Evolutionary conservation across 2,329 filamentous ascomycete species (phyloP).

Genomic region (Cladosporium austrohemisphaericum): DNA sequence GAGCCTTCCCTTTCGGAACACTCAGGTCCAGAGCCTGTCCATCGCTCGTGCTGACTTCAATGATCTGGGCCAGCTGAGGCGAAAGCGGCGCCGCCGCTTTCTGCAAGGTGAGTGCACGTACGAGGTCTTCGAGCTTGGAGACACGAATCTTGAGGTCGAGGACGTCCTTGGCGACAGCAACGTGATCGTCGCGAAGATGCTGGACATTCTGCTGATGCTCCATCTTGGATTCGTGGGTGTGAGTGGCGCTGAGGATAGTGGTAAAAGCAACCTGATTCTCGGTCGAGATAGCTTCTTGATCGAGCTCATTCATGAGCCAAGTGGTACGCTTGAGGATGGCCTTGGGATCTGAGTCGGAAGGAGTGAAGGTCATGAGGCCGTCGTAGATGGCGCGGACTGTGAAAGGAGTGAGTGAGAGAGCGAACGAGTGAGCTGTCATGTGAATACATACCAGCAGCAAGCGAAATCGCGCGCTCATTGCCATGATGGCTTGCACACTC

Average conservation of each 20-base stretch:
- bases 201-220: neutral
- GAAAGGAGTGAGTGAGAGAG: too few relatives aligned
- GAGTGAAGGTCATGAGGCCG: neutral
- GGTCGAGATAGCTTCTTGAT: slow-evolving; percentile 1
- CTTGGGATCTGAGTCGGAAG: neutral
- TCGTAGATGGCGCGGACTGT: neutral
- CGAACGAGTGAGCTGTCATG: too few relatives aligned
- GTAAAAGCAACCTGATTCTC: slow-evolving; percentile 10
- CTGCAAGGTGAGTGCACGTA: slow-evolving; percentile 23
- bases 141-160: slow-evolving; percentile 15
- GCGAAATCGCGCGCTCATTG: slow-evolving; percentile 3
- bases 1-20: slow-evolving; percentile 22
- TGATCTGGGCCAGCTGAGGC: slow-evolving; percentile 17
- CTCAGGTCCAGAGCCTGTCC: slow-evolving; percentile 21
- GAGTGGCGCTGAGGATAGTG: neutral
- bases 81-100: neutral
- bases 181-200: slow-evolving; percentile 1
- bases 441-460: slow-evolving; percentile 1
- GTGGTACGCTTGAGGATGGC: neutral
- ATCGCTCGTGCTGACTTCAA: slow-evolving; percentile 20
- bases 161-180: neutral
- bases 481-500: slow-evolving; percentile 3
- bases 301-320: slow-evolving; percentile 5
- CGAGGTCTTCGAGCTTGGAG: slow-evolving; percentile 21
- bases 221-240: neutral